Percentiles rank a stretch among this genome's conserved stretches.
Conservation (phyloP, 768 basidiomycete genomes). For the Cubamyces lactineus region DNA sequence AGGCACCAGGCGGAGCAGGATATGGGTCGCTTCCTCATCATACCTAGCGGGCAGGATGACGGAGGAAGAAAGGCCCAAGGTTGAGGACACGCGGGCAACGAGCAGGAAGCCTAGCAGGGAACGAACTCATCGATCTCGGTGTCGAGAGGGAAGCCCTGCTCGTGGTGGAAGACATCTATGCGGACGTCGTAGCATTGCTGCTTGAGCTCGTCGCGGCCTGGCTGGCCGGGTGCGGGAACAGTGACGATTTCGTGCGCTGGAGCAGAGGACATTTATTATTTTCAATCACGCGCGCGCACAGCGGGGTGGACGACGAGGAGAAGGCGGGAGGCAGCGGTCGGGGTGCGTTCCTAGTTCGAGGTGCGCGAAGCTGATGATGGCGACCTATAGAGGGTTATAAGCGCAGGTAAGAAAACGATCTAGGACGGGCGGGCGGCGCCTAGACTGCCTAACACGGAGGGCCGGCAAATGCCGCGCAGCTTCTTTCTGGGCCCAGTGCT, state of each 20-base stretch:
- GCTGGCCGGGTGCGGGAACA: slow-evolving; percentile 42
- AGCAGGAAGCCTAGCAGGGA: slow-evolving; percentile 26
- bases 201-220: slow-evolving; percentile 48
- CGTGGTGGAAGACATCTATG: slow-evolving; percentile 61
- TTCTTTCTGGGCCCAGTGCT: slow-evolving; percentile 7
- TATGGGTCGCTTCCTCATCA: slow-evolving; percentile 68
- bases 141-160: slow-evolving; percentile 75
- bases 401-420: background rate
- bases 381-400: too few relatives aligned
- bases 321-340: background rate
- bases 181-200: slow-evolving; percentile 70
- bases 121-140: slow-evolving; percentile 74
- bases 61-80: slow-evolving; percentile 14
- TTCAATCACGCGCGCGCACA: background rate
- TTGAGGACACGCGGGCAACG: background rate
- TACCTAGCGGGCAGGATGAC: slow-evolving; percentile 43
- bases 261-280: slow-evolving; percentile 2
- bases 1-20: slow-evolving; percentile 68
- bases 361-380: slow-evolving; percentile 7
- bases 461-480: slow-evolving; percentile 20
- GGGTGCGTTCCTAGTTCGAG: slow-evolving; percentile 4
- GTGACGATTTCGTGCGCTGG: slow-evolving; percentile 62
- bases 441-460: background rate
- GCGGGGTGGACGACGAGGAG: background rate
- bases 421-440: slow-evolving; percentile 4